phyloP scores from a whole-genome alignment of 2,329 filamentous ascomycete genomes.

The Diaporthe australafricana region DNA sequence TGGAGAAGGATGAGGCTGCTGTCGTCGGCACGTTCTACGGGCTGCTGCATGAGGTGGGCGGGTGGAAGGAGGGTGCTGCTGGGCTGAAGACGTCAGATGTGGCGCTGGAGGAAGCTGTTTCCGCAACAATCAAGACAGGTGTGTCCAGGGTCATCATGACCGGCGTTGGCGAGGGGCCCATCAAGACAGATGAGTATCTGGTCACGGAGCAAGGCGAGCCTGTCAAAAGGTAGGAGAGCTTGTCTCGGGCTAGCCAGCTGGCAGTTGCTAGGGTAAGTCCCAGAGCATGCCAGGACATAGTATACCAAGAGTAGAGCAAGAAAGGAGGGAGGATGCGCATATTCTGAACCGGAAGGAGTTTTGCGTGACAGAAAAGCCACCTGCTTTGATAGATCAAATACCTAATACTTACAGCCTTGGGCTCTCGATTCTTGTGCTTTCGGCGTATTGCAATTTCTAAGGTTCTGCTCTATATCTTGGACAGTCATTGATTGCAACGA shows the following conservation, averaged over 20 bases:
- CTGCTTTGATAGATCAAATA: background rate
- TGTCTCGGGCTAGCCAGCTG: background rate
- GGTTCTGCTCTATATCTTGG: background rate
- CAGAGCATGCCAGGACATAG: background rate
- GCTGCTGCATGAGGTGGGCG: constrained; percentile 70
- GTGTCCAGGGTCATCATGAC: constrained; percentile 93
- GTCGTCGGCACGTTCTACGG: constrained; percentile 84
- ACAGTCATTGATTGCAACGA: background rate
- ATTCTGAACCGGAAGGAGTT: background rate
- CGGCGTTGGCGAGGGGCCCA: constrained; percentile 88
- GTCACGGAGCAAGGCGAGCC: constrained; percentile 74
- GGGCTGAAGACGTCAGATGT: constrained; percentile 62
- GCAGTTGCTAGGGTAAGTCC: background rate
- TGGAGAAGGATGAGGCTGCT: constrained; percentile 78
- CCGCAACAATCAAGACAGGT: constrained; percentile 77
- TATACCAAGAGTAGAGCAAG: background rate
- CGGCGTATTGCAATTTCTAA: background rate
- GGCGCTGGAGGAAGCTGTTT: constrained; percentile 74
- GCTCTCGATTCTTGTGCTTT: background rate
- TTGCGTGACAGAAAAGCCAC: background rate
- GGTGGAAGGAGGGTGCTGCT: constrained; percentile 74
- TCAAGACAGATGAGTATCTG: constrained; percentile 82
- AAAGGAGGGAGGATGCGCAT: background rate
- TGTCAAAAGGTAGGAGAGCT: constrained; percentile 44
- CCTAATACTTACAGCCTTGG: background rate